Evolutionary conservation across 371 early-diverging fungal genomes (phyloP), one percentile per base, ranked within the genome.

Genomic region (Blakeslea trispora): DNA sequence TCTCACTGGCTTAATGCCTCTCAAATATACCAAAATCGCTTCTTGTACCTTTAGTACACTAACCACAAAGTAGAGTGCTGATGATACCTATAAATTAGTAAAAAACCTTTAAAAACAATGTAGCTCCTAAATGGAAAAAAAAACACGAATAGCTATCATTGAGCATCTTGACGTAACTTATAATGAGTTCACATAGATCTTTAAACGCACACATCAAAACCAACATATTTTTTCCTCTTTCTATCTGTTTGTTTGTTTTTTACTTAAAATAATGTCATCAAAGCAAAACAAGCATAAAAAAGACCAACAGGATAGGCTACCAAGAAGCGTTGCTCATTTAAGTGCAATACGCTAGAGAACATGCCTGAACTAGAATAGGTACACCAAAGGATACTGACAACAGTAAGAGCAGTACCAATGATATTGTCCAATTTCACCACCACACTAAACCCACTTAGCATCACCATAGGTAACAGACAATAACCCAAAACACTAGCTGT

Each of bases 401-500:
- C 70, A 0, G 87, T 77, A 32, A 90, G 57, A 5, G 85, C 62
- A 42, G 87, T 66, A 15, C 87, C 87, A 22, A 90, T 55, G 5
- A 72, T 63, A 24, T 82, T 83, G 54, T 84, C 71, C 31, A 84
- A 53, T 22, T 67, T 69, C 10, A 82, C 45, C 2, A 75, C 68
- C 3, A 77, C 69, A 17, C 87, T 82, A 40, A 91, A 63, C 50
- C 87, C 77, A 63, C 89, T 87, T 45, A 93, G 70, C 64, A 96
- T 71, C 13, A 97, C 96, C 84, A 98, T 87, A 0, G 99, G 99
- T 51, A 98, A 75, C 57, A 97, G 73, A 69, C 95, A 97, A 75
- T 98, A 98, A 10, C 99, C 99, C 43, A 98, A 82, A 17, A 97
- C 96, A 72, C 92, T 91, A 18, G 97, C 95, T 9, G 95, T 95